A percentile compares a stretch with the other conserved stretches of the same genome.
These are phyloP conservation scores for Danielozyma ontarioensis DNA, from an alignment of 805 yeast species.

Conservation along the genomic window DNA sequence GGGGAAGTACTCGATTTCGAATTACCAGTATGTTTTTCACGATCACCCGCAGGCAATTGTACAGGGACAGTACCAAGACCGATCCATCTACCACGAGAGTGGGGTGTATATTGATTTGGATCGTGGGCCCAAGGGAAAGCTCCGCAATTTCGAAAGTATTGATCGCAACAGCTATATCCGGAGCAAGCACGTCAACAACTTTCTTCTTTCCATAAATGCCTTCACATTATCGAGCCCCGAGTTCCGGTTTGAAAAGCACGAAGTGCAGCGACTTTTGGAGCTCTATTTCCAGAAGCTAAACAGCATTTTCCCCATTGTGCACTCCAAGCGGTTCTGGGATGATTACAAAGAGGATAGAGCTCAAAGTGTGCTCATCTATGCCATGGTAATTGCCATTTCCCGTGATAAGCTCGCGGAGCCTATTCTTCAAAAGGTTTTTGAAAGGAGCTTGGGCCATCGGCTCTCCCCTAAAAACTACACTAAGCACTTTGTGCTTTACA, in stretches of 20 bases:
- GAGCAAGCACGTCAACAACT: constrained; percentile 13
- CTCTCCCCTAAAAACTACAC: background rate
- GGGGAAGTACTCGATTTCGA: constrained; percentile 12
- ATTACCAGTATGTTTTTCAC: constrained; percentile 18
- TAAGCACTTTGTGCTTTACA: constrained; percentile 9
- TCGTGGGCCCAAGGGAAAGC: constrained; percentile 3
- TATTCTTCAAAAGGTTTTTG: constrained; percentile 16
- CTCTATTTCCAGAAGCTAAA: constrained; percentile 28
- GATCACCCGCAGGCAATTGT: constrained; percentile 23
- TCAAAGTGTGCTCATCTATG: constrained; percentile 18
- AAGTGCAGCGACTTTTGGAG: constrained; percentile 16
- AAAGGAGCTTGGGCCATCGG: constrained; percentile 4
- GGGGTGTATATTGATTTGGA: constrained; percentile 17
- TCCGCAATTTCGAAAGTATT: constrained; percentile 6
- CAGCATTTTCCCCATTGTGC: constrained; percentile 27
- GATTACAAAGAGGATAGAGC: constrained; percentile 14
- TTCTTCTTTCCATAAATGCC: constrained; percentile 30
- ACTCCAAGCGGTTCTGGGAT: constrained; percentile 23
- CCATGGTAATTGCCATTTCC: constrained; percentile 22
- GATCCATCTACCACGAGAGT: constrained; percentile 18
- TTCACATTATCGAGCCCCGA: constrained; percentile 28
- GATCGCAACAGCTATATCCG: constrained; percentile 11
- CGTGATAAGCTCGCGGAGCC: constrained; percentile 24
- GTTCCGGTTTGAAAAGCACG: constrained; percentile 14
- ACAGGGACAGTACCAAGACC: constrained; percentile 12